Conservation (phyloP, 305 asterid genomes). For the Solanum hybrid region DNA sequence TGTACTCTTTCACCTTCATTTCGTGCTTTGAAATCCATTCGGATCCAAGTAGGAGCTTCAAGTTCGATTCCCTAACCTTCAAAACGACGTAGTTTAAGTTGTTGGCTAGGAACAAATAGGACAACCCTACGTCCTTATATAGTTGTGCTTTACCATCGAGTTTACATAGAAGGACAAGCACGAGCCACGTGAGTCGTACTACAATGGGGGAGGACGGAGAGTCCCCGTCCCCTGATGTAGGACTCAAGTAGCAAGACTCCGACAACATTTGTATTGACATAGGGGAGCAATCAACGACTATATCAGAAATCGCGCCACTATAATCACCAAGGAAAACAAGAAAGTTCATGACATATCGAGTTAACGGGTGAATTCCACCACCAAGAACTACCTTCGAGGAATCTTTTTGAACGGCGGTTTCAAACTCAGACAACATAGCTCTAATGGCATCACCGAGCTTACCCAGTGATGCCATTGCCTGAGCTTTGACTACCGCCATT, state of each 20-base stretch:
- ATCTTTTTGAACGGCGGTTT: constrained; percentile 61
- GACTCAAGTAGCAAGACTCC: constrained; percentile 42
- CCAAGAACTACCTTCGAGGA: constrained; percentile 39
- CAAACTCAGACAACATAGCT: constrained; percentile 43
- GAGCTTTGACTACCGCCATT: constrained; percentile 31
- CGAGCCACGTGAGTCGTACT: constrained; percentile 54
- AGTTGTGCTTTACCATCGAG: constrained; percentile 60
- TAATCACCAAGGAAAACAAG: constrained; percentile 65
- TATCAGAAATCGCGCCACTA: constrained; percentile 51
- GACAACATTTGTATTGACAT: constrained; percentile 29
- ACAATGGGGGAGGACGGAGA: constrained; percentile 33
- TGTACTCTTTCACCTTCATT: constrained; percentile 38
- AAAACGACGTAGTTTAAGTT: constrained; percentile 70
- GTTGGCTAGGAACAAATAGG: constrained; percentile 67
- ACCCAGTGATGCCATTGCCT: constrained; percentile 41
- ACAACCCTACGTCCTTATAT: constrained; percentile 53
- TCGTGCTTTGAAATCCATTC: constrained; percentile 53
- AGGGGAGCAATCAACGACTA: constrained; percentile 42
- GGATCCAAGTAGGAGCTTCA: constrained; percentile 51
- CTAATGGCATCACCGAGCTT: constrained; percentile 51
- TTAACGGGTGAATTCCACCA: constrained; percentile 60
- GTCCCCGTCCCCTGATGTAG: constrained; percentile 24
- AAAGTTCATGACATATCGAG: constrained; percentile 85
- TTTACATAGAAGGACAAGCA: constrained; percentile 66
- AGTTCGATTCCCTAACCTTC: constrained; percentile 48